Base-by-base conservation (phyloP, 225 moss, liverwort and hornwort genomes). In the Anthoceros angustus region DNA sequence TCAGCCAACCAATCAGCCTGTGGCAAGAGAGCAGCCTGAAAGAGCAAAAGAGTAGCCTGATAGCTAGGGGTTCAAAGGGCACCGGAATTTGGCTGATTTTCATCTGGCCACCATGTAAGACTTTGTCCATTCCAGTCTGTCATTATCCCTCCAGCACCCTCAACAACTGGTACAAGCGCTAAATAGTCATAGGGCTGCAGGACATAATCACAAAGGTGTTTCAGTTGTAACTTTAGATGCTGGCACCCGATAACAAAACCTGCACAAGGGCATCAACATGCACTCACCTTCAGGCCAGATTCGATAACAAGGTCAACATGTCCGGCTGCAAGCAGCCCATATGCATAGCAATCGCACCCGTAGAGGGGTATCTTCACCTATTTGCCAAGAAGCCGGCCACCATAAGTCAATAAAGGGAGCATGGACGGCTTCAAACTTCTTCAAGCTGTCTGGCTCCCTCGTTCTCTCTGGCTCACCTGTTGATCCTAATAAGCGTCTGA, bases 261-360 rank as follows among this genome's bases (percentile, higher is more conserved):
- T 39, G 10, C n/a, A 65, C 9, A 5, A 7, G 10, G 42, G 8
- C n/a, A 65, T 42, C 14, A 12, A 63, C 16, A 24, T 12, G 39
- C 42, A 48, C 18, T n/a, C 24, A 94, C 94, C 88, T 98, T 98
- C 20, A 98, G 78, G 63, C 95, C 95, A 63, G 85, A 80, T 79
- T 93, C 93, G 42, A 93, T 74, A 43, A 98, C 86, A 68, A 98
- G 73, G 77, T 98, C 95, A n/a, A 77, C 82, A 66, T 86, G 80
- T 49, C 95, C 95, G 8, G 87, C 88, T 65, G 95, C 80, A 50
- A 98, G 87, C 75, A 98, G 88, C 6, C 95, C 95, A 71, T 98
- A 98, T 12, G 95, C 95, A 70, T 98, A 98, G 66, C 95, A 98
- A 72, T 98, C 95, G 60, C 95, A 98, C 25, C 95, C 95, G 66